A percentile compares a stretch with the other conserved stretches of the same genome.
Conservation (phyloP, 805 yeast species). For the Metschnikowia anglica region DNA sequence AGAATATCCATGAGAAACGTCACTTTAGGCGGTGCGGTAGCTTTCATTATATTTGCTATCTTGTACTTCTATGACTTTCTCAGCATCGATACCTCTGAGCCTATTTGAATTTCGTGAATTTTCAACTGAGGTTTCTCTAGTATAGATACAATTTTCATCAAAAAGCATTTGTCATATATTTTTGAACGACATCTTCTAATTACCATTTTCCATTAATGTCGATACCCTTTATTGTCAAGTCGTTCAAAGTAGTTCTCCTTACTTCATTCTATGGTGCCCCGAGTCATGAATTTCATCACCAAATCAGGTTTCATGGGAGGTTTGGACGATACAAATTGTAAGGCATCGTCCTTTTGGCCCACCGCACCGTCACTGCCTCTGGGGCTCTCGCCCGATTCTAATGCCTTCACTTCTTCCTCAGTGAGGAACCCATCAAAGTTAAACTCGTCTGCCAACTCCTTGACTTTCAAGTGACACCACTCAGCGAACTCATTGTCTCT, state of each 20-base stretch:
- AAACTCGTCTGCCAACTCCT: slow-evolving; percentile 52
- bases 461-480: slow-evolving; percentile 62
- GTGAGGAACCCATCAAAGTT: slow-evolving; percentile 63
- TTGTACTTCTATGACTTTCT: slow-evolving; percentile 74
- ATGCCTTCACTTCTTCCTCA: slow-evolving; percentile 42
- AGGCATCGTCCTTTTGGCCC: slow-evolving; percentile 18
- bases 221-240: too few relatives aligned
- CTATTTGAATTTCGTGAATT: slow-evolving; percentile 13
- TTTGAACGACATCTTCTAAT: neutral
- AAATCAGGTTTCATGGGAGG: slow-evolving; percentile 33
- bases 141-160: neutral
- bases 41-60: slow-evolving; percentile 80
- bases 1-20: slow-evolving; percentile 89
- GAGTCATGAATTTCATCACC: slow-evolving; percentile 41
- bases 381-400: slow-evolving; percentile 27
- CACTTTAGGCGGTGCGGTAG: slow-evolving; percentile 85
- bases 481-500: slow-evolving; percentile 65
- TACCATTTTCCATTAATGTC: neutral
- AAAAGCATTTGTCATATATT: neutral
- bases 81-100: slow-evolving; percentile 19
- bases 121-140: too few relatives aligned
- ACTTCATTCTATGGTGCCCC: slow-evolving; percentile 25
- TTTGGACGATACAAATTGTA: slow-evolving; percentile 2
- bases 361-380: slow-evolving; percentile 25
- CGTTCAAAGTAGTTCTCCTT: neutral